Percentiles rank a stretch among this genome's conserved stretches.
Evolutionary conservation across 2,329 filamentous ascomycete species (phyloP).

Genomic region (Phialophora verrucosa): DNA sequence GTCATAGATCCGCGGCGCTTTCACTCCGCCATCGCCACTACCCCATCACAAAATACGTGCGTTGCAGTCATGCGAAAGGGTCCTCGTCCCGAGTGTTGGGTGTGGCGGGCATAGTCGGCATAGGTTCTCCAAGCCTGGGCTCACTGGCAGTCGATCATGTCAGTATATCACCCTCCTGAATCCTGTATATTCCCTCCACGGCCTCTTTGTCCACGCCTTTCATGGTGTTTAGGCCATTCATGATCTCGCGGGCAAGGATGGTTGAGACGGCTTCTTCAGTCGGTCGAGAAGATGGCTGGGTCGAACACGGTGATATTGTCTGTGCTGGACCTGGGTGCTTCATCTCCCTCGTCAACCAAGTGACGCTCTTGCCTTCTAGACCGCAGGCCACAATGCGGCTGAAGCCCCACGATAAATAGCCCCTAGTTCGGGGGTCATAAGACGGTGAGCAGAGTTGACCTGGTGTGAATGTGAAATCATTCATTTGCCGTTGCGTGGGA

Average conservation of each 20-base stretch:
- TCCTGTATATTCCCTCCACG: constrained; percentile 48
- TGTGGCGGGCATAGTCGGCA: neutral
- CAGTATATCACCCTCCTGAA: constrained; percentile 45
- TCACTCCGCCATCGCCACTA: neutral
- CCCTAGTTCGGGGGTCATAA: constrained; percentile 22
- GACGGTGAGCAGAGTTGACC: constrained; percentile 19
- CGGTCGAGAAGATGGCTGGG: neutral
- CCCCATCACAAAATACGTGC: neutral
- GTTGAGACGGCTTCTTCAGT: constrained; percentile 44
- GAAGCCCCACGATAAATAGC: constrained; percentile 61
- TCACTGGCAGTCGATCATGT: neutral
- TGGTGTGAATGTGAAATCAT: constrained; percentile 21
- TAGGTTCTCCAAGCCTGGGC: neutral
- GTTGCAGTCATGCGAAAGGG: neutral
- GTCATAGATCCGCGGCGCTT: neutral
- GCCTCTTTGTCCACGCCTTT: constrained; percentile 21
- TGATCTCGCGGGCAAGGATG: constrained; percentile 43
- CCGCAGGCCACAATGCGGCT: constrained; percentile 88
- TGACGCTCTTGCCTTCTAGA: constrained; percentile 76
- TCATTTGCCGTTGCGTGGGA: neutral
- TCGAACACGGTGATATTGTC: neutral
- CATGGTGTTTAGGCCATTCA: constrained; percentile 45
- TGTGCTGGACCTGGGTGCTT: constrained; percentile 23
- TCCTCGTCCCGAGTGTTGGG: neutral
- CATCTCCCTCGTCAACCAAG: constrained; percentile 69